These are phyloP conservation scores for Boletus subcaerulescens DNA, from an alignment of 768 basidiomycete genomes.

Conservation along the genomic window DNA sequence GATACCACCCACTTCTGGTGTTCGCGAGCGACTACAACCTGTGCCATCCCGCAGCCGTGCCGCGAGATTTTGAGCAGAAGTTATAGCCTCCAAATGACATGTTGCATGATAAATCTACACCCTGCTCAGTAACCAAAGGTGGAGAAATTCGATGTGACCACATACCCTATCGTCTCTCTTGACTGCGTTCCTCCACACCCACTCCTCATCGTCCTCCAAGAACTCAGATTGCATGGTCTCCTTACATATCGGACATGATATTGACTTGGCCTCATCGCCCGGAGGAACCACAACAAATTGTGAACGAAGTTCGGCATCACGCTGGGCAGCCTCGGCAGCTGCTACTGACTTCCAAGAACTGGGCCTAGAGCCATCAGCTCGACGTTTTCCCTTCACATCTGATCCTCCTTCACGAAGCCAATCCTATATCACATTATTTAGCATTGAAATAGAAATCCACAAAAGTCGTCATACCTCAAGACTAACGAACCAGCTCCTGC, in stretches of 20 bases:
- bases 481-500: conserved; percentile 84
- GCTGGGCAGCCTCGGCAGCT: conserved; percentile 65
- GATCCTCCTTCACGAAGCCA: conserved; percentile 74
- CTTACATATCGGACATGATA: conserved; percentile 96
- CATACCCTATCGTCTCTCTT: conserved; percentile 79
- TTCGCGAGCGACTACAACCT: conserved; percentile 67
- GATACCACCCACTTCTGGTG: conserved; percentile 54
- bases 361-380: conserved; percentile 50
- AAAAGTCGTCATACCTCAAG: conserved; percentile 59
- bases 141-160: conserved; percentile 6
- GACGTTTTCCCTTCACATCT: conserved; percentile 68
- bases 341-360: conserved; percentile 55
- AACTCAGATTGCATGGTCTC: conserved; percentile 90
- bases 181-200: conserved; percentile 95
- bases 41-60: conserved; percentile 64
- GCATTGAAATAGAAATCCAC: conserved; percentile 4
- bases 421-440: conserved; percentile 51
- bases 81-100: conserved; percentile 80
- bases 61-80: conserved; percentile 62
- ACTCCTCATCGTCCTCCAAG: conserved; percentile 93
- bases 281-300: conserved; percentile 88
- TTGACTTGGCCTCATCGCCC: conserved; percentile 77
- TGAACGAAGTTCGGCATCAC: conserved; percentile 70
- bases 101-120: conserved; percentile 89
- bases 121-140: conserved; percentile 1